Evolutionary conservation across 257 asterid species (phyloP).

Genomic region (Capsicum baccatum): DNA sequence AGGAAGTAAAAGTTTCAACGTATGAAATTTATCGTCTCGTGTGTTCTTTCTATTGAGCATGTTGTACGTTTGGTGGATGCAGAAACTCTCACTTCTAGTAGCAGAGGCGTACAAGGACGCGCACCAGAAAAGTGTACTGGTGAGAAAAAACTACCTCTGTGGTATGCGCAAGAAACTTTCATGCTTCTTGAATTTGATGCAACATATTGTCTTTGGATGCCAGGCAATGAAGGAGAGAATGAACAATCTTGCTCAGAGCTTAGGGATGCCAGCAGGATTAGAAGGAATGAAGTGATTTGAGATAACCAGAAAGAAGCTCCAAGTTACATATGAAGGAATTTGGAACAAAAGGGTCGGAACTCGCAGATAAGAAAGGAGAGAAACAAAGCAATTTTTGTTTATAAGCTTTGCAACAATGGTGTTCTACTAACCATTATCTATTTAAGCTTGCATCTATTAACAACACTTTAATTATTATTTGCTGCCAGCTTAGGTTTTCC

Average conservation of each 20-base stretch:
- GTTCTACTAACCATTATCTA: not conserved
- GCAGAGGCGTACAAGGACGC: slow-evolving; percentile 94
- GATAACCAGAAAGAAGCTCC: slow-evolving; percentile 3
- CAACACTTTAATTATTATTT: not conserved
- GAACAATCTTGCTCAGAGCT: slow-evolving; percentile 43
- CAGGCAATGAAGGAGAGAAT: slow-evolving; percentile 44
- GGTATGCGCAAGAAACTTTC: not conserved
- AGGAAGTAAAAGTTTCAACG: not conserved
- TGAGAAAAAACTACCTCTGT: slow-evolving; percentile 34
- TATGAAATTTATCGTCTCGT: not conserved
- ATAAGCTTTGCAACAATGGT: not conserved
- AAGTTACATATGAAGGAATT: too few relatives aligned
- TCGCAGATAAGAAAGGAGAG: too few relatives aligned
- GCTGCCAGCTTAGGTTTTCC: not conserved
- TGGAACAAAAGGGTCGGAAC: too few relatives aligned
- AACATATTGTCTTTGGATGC: not conserved
- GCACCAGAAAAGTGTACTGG: slow-evolving; percentile 89
- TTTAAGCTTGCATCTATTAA: not conserved
- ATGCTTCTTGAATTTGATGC: not conserved
- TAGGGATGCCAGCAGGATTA: slow-evolving; percentile 43
- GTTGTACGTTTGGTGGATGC: slow-evolving; percentile 1
- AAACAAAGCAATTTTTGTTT: not conserved
- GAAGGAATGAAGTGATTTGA: slow-evolving; percentile 32
- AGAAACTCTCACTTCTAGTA: slow-evolving; percentile 79
- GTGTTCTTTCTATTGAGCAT: slow-evolving; percentile 21